Percentiles rank a stretch among this genome's conserved stretches.
Conservation (phyloP, 257 asterid genomes). For the Echites panduratus region DNA sequence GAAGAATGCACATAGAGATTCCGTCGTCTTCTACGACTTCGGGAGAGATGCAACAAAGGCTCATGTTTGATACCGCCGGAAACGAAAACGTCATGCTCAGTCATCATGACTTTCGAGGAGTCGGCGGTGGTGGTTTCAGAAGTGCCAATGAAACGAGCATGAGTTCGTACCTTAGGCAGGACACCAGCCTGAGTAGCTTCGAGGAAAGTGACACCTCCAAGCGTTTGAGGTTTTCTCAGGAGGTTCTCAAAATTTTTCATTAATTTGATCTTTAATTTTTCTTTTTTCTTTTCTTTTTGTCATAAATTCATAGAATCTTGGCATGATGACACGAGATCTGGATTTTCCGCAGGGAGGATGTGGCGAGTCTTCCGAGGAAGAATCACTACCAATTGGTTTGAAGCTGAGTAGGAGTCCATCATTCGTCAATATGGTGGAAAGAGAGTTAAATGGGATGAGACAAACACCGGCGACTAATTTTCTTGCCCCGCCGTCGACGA, state of each 20-base stretch:
- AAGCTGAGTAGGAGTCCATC: constrained; percentile 41
- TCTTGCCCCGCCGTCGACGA: not conserved
- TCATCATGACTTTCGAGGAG: no score
- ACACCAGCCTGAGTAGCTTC: not conserved
- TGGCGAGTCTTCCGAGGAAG: not conserved
- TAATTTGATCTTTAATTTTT: no score
- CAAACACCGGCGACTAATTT: not conserved
- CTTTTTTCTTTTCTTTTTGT: no score
- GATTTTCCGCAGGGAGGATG: not conserved
- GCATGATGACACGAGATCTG: no score
- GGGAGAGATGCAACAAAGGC: not conserved
- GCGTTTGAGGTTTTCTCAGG: not conserved
- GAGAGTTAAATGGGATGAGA: not conserved
- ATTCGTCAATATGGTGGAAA: constrained; percentile 28
- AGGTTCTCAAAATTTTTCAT: not conserved
- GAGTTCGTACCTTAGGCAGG: not conserved
- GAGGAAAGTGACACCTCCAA: not conserved
- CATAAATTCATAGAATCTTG: no score
- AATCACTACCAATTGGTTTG: constrained; percentile 42
- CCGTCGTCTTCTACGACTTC: not conserved
- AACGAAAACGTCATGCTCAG: not conserved
- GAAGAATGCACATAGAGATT: not conserved
- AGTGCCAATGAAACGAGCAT: no score
- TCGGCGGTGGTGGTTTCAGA: not conserved
- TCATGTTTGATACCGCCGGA: not conserved